A percentile compares a stretch with the other conserved stretches of the same genome.
phyloP scores from a whole-genome alignment of 73 alveolate genomes.

The Blepharisma japonicum region DNA sequence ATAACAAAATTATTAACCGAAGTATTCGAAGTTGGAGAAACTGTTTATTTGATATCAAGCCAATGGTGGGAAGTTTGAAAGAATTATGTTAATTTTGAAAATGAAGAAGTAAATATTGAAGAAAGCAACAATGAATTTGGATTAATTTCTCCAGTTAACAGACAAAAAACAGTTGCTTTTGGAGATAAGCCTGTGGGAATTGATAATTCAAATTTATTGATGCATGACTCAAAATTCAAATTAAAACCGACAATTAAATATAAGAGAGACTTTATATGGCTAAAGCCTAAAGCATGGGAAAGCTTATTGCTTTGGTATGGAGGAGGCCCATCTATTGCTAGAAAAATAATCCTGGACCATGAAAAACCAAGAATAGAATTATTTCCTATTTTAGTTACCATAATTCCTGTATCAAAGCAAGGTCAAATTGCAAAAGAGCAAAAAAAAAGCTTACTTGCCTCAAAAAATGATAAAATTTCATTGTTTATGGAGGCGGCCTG shows the following conservation, averaged over 20 bases:
- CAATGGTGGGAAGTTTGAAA: constrained; percentile 58
- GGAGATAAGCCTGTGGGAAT: constrained; percentile 30
- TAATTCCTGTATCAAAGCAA: background rate
- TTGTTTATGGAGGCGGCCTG: background rate
- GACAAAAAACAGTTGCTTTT: constrained; percentile 7
- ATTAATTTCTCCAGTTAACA: constrained; percentile 26
- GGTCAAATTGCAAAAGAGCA: background rate
- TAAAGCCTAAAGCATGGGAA: constrained; percentile 77
- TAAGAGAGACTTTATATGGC: constrained; percentile 62
- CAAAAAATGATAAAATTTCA: background rate
- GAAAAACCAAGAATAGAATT: constrained; percentile 57
- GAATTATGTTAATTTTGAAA: constrained; percentile 38
- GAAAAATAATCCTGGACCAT: constrained; percentile 60
- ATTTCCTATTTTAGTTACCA: constrained; percentile 58
- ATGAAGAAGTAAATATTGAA: constrained; percentile 13
- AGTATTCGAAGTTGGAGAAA: constrained; percentile 24
- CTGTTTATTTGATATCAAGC: constrained; percentile 37
- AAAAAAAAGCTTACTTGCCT: background rate
- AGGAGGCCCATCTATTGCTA: constrained; percentile 72
- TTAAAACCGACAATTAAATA: constrained; percentile 52
- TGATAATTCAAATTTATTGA: constrained; percentile 30
- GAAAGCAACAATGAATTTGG: constrained; percentile 29
- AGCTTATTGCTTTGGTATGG: constrained; percentile 69
- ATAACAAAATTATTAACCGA: constrained; percentile 12
- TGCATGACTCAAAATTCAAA: constrained; percentile 67